phyloP scores from a whole-genome alignment of 139 green algal species.

The Limnomonas spitsbergensis region DNA sequence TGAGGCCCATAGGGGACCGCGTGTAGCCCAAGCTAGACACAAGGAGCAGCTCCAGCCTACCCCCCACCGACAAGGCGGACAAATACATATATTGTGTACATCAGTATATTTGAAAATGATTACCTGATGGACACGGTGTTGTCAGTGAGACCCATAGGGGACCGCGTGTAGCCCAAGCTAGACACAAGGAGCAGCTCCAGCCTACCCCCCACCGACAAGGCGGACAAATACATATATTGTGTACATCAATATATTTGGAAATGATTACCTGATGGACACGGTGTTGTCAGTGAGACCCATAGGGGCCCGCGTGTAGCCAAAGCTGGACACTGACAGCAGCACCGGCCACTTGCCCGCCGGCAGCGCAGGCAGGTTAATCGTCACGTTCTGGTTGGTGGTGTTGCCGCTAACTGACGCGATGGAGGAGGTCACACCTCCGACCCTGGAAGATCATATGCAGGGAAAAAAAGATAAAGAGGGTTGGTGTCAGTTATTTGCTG shows the following conservation, averaged over 20 bases:
- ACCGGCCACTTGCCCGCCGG: conserved; percentile 17
- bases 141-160: neutral
- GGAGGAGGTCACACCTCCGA: neutral
- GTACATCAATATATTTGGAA: no score
- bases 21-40: conserved; percentile 17
- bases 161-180: conserved; percentile 1
- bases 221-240: neutral
- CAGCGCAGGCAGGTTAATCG: neutral
- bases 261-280: neutral
- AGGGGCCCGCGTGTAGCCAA: neutral
- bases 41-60: conserved; percentile 5
- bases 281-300: neutral
- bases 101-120: no score
- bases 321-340: conserved; percentile 7
- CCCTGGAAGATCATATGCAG: no score
- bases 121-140: neutral
- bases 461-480: no score
- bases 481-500: no score
- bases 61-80: neutral
- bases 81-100: no score
- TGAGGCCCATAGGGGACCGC: neutral
- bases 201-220: conserved; percentile 7
- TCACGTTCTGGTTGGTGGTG: neutral
- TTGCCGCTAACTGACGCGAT: neutral
- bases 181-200: conserved; percentile 10